Conservation (phyloP, 163 green algal genomes). For the Scenedesmus sp. region DNA sequence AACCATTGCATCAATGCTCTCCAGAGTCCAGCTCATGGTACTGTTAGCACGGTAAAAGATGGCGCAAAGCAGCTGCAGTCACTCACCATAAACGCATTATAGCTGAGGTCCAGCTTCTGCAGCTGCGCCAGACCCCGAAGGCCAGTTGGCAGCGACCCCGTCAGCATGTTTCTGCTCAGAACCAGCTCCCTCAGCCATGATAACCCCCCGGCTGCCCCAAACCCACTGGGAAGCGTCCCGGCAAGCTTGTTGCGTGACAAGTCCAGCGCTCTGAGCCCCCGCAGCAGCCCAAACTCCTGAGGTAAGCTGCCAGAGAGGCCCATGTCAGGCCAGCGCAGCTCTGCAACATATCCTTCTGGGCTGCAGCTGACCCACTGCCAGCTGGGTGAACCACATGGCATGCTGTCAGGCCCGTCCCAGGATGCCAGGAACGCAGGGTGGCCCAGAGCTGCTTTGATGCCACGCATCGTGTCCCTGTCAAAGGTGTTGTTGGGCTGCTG, state of each 20-base stretch:
- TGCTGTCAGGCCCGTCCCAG: neutral
- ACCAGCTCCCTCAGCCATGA: neutral
- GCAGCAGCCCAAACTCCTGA: neutral
- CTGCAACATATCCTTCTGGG: neutral
- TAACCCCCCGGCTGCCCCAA: neutral
- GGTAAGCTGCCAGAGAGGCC: conserved; percentile 1
- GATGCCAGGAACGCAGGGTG: conserved; percentile 2
- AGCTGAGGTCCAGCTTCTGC: conserved; percentile 17
- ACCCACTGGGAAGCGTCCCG: neutral
- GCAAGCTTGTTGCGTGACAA: conserved; percentile 10
- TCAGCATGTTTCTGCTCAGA: conserved; percentile 5
- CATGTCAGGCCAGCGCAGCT: conserved; percentile 3
- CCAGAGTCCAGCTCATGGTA: too few relatives aligned
- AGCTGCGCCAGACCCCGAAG: neutral
- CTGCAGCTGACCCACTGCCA: neutral
- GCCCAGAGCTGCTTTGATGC: neutral
- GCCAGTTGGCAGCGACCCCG: neutral
- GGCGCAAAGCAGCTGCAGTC: neutral
- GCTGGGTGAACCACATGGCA: neutral
- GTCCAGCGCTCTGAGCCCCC: neutral
- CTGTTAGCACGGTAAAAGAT: too few relatives aligned
- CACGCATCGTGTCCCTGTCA: neutral
- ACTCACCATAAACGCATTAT: neutral
- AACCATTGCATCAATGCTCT: too few relatives aligned
- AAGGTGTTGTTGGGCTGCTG: neutral